Conservation (phyloP, 805 yeast species). For the Teunomyces lycoperdinae region DNA sequence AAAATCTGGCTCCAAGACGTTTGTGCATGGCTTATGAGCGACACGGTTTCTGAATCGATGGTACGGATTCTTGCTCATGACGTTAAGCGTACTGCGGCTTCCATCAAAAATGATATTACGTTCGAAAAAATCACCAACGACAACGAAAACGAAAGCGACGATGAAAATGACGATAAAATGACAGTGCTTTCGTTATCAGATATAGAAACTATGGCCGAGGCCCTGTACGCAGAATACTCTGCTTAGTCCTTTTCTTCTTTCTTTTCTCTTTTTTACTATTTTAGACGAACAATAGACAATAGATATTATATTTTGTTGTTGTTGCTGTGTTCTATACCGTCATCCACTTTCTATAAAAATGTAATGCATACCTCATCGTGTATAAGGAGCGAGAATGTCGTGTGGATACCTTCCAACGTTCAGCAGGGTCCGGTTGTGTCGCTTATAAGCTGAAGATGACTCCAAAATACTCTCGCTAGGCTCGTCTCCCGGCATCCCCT, state of each 20-base stretch:
- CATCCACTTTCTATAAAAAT: constrained; percentile 1
- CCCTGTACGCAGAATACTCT: constrained; percentile 18
- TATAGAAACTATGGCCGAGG: constrained; percentile 58
- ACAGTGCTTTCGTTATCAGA: constrained; percentile 50
- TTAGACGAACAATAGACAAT: background rate
- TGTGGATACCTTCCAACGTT: constrained; percentile 29
- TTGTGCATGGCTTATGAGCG: constrained; percentile 67
- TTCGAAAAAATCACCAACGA: constrained; percentile 46
- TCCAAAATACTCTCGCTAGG: constrained; percentile 10
- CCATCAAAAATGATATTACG: constrained; percentile 47
- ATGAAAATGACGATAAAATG: constrained; percentile 27
- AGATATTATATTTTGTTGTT: background rate
- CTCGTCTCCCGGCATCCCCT: constrained; percentile 4
- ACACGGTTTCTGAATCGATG: constrained; percentile 55
- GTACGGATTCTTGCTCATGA: constrained; percentile 68
- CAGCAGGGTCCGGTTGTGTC: constrained; percentile 13
- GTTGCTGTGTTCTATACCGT: background rate
- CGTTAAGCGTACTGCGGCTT: constrained; percentile 42
- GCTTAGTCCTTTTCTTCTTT: background rate
- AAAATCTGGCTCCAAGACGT: constrained; percentile 74
- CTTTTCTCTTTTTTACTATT: no score
- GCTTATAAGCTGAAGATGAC: constrained; percentile 1
- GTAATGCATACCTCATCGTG: constrained; percentile 4
- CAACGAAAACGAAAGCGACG: constrained; percentile 24
- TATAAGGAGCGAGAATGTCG: constrained; percentile 21